A percentile compares a stretch with the other conserved stretches of the same genome.
Conservation (phyloP, 108 stramenopile species). For the Cyclostephanos tholiformis region DNA sequence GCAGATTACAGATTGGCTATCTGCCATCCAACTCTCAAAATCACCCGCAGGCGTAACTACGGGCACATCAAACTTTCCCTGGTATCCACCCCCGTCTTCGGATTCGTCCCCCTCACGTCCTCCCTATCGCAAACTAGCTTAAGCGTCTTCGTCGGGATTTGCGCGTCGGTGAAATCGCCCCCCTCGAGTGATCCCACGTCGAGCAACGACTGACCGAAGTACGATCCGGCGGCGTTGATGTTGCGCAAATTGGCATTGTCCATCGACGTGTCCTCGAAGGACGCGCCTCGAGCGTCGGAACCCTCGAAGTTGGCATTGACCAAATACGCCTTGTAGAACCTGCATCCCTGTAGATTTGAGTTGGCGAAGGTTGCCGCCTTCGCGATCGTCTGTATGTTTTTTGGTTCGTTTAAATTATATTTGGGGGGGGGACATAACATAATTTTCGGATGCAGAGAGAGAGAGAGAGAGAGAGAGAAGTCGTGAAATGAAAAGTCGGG, state of each 20-base stretch:
- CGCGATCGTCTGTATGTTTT: constrained; percentile 56
- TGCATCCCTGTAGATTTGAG: constrained; percentile 78
- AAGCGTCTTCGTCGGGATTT: constrained; percentile 73
- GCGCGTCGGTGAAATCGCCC: constrained; percentile 87
- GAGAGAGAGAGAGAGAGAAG: background rate
- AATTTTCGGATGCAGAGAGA: background rate
- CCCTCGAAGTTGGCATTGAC: constrained; percentile 75
- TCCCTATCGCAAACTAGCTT: constrained; percentile 68
- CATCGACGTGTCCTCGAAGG: constrained; percentile 83
- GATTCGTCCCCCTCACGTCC: constrained; percentile 91
- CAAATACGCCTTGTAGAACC: constrained; percentile 89
- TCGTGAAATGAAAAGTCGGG: too few relatives aligned
- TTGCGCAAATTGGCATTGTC: constrained; percentile 72
- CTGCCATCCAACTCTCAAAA: too few relatives aligned
- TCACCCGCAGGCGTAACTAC: too few relatives aligned
- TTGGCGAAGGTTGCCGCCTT: constrained; percentile 76
- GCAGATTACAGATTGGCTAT: too few relatives aligned
- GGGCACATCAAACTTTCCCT: constrained; percentile 89
- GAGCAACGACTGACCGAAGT: constrained; percentile 71
- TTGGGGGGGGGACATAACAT: too few relatives aligned
- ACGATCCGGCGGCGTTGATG: constrained; percentile 70
- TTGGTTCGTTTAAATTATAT: background rate
- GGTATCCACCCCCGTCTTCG: constrained; percentile 89
- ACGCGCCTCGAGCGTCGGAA: constrained; percentile 77
- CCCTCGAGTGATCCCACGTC: constrained; percentile 64